These are phyloP conservation scores for Lachnellula suecica DNA, from an alignment of 2,329 filamentous ascomycete genomes.

Conservation along the genomic window DNA sequence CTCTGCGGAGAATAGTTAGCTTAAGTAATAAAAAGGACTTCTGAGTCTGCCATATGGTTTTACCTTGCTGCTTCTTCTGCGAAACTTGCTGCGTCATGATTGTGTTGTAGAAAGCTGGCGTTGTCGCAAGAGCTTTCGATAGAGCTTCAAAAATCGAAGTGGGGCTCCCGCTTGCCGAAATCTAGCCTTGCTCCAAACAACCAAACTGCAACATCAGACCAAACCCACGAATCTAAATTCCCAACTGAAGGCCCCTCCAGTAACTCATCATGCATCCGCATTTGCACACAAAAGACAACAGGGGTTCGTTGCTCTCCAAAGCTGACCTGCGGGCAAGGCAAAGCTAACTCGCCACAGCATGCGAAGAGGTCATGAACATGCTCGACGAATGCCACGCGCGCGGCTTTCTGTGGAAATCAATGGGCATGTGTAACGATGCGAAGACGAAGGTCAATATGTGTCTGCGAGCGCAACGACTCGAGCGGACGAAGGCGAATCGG, in stretches of 20 bases:
- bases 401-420: slow-evolving; percentile 88
- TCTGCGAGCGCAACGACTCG: slow-evolving; percentile 75
- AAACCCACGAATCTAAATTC: neutral
- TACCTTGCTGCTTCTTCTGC: slow-evolving; percentile 36
- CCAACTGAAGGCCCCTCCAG: slow-evolving; percentile 1
- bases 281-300: slow-evolving; percentile 88
- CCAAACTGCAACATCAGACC: slow-evolving; percentile 3
- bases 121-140: neutral
- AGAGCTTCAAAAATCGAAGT: slow-evolving; percentile 6
- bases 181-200: slow-evolving; percentile 3
- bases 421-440: slow-evolving; percentile 85
- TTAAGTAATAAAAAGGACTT: neutral
- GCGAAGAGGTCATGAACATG: slow-evolving; percentile 88
- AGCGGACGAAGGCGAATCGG: slow-evolving; percentile 76
- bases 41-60: neutral
- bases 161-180: slow-evolving; percentile 12
- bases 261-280: slow-evolving; percentile 84
- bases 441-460: slow-evolving; percentile 86
- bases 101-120: slow-evolving; percentile 5
- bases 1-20: slow-evolving; percentile 48
- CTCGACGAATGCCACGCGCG: slow-evolving; percentile 94
- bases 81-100: slow-evolving; percentile 34
- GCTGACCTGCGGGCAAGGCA: neutral
- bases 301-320: slow-evolving; percentile 52
- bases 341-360: slow-evolving; percentile 57